phyloP scores from a whole-genome alignment of 331 rosid genomes.

The Spiraea crenata region DNA sequence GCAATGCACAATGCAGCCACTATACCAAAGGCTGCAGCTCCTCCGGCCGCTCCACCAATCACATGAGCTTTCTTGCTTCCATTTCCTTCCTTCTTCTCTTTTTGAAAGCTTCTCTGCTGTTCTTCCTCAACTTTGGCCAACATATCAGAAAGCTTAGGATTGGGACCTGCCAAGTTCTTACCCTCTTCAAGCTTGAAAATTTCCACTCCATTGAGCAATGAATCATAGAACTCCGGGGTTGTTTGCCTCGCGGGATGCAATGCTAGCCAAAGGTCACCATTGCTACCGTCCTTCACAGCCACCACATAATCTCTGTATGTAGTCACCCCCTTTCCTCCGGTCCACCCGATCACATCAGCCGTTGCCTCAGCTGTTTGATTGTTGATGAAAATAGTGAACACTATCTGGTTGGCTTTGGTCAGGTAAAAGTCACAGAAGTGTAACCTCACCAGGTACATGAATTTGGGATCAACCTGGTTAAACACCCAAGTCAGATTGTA shows the following conservation, averaged over 20 bases:
- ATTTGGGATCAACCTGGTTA: slow-evolving; percentile 71
- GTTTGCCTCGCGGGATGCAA: slow-evolving; percentile 43
- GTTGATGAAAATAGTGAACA: slow-evolving; percentile 57
- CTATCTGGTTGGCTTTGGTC: slow-evolving; percentile 48
- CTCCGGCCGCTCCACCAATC: slow-evolving; percentile 87
- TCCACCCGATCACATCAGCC: slow-evolving; percentile 69
- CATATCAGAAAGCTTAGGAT: slow-evolving; percentile 65
- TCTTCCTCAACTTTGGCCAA: slow-evolving; percentile 34
- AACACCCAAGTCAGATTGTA: slow-evolving; percentile 81
- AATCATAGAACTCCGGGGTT: slow-evolving; percentile 51
- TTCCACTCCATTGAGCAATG: slow-evolving; percentile 73
- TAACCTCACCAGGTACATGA: slow-evolving; percentile 69
- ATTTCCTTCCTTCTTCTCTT: background rate
- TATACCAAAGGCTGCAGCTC: slow-evolving; percentile 70
- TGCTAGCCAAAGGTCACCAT: slow-evolving; percentile 59
- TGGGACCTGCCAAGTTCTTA: slow-evolving; percentile 64
- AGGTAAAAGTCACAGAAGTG: slow-evolving; percentile 64
- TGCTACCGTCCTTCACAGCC: slow-evolving; percentile 24
- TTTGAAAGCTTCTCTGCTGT: slow-evolving; percentile 21
- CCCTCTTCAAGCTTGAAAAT: slow-evolving; percentile 68
- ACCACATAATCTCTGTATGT: slow-evolving; percentile 55
- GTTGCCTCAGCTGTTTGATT: slow-evolving; percentile 55
- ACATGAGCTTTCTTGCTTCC: slow-evolving; percentile 26
- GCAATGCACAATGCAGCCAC: slow-evolving; percentile 68
- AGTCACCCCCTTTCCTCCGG: slow-evolving; percentile 54